Conservation (phyloP, 1,139 yeast species). For the Suhomyces bribrorum region DNA sequence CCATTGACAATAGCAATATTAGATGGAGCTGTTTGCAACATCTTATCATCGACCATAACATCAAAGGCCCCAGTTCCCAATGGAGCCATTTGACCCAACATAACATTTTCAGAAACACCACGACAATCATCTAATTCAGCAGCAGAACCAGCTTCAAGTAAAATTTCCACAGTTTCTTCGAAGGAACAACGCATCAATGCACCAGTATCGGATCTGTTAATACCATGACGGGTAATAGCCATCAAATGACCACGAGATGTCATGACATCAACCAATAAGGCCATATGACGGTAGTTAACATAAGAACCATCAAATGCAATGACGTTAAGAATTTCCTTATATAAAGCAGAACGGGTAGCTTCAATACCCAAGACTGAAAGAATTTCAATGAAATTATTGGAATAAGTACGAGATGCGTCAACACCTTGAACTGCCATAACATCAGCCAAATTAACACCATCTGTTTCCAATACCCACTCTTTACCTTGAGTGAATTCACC, state of each 20-base stretch:
- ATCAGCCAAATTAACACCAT: constrained; percentile 94
- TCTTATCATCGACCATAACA: constrained; percentile 89
- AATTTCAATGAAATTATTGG: constrained; percentile 95
- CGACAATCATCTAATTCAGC: constrained; percentile 98
- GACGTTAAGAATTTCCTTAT: constrained; percentile 91
- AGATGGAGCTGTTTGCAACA: constrained; percentile 68
- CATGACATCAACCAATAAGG: constrained; percentile 96
- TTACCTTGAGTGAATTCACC: constrained; percentile 89
- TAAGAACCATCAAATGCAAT: constrained; percentile 99
- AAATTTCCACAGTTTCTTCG: constrained; percentile 97
- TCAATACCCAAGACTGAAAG: constrained; percentile 96
- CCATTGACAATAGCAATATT: constrained; percentile 43
- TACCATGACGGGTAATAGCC: constrained; percentile 99
- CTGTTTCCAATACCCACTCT: constrained; percentile 98
- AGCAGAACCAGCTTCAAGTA: constrained; percentile 96
- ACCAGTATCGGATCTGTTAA: constrained; percentile 97
- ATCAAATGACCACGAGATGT: constrained; percentile 97
- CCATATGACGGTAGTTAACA: constrained; percentile 98
- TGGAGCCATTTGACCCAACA: constrained; percentile 98
- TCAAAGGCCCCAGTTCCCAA: constrained; percentile 98
- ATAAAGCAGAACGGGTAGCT: constrained; percentile 94
- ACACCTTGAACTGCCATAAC: constrained; percentile 96
- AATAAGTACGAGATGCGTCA: constrained; percentile 84
- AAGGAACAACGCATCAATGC: constrained; percentile 99
- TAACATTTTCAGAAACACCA: constrained; percentile 97